Conservation (phyloP, 2,329 filamentous ascomycete genomes). For the Aspergillus tamarii region DNA sequence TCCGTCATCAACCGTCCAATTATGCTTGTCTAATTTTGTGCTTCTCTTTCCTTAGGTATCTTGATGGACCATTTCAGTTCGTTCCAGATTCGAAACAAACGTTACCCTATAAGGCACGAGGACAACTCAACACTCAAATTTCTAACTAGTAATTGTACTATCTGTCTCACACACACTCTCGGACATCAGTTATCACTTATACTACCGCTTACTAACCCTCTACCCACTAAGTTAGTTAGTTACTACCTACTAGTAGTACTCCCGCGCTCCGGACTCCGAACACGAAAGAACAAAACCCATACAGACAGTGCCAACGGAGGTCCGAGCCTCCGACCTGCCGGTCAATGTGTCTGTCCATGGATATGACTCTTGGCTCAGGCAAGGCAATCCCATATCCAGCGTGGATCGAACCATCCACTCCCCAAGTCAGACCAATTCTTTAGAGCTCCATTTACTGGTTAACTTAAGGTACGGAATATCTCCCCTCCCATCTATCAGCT, state of each 20-base stretch:
- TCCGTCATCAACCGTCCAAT: background rate
- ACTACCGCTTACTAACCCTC: background rate
- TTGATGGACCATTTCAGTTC: background rate
- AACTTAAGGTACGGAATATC: background rate
- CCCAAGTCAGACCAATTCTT: background rate
- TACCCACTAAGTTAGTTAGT: background rate
- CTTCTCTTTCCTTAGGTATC: background rate
- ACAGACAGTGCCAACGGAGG: background rate
- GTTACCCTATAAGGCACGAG: background rate
- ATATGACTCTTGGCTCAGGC: background rate
- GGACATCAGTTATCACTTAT: background rate
- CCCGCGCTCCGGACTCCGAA: background rate
- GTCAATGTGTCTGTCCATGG: background rate
- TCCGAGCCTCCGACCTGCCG: constrained; percentile 1
- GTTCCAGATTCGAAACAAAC: background rate
- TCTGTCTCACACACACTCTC: background rate
- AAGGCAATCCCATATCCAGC: background rate
- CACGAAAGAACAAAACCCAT: too few species aligned
- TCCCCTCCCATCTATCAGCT: background rate
- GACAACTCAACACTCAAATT: background rate
- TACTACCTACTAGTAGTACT: background rate
- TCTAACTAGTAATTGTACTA: background rate
- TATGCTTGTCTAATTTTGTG: background rate
- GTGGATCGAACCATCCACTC: background rate
- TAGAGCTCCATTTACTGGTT: background rate